Conservation (phyloP, 805 yeast genomes). For the Ogataea methanolica region DNA sequence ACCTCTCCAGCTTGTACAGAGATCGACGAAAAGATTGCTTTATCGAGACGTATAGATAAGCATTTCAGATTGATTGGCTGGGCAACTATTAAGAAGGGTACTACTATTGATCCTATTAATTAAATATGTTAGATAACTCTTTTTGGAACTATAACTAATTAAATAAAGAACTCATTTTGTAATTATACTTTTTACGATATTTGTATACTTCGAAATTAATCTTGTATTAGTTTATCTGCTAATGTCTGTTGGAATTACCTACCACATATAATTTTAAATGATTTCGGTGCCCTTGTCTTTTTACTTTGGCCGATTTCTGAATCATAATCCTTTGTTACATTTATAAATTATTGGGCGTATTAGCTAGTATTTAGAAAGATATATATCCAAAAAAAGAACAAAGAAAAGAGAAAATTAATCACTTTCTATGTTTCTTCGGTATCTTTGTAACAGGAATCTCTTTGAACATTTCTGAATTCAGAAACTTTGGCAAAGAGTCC, state of each 20-base stretch:
- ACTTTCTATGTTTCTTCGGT: neutral
- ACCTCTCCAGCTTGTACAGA: constrained; percentile 99
- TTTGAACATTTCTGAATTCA: constrained; percentile 36
- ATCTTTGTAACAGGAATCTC: constrained; percentile 22
- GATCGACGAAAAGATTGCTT: constrained; percentile 95
- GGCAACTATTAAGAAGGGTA: constrained; percentile 97
- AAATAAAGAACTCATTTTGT: too few species aligned
- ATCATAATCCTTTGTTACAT: neutral
- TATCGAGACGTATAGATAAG: constrained; percentile 98
- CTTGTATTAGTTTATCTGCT: neutral
- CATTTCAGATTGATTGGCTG: constrained; percentile 99
- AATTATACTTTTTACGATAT: neutral
- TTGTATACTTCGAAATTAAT: too few species aligned
- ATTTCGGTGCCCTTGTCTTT: neutral
- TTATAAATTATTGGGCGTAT: neutral
- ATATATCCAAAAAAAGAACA: neutral
- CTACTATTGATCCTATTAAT: constrained; percentile 74
- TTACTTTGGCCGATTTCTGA: neutral
- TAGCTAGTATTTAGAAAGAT: neutral
- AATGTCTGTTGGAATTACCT: neutral
- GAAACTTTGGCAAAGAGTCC: constrained; percentile 72
- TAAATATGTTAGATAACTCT: constrained; percentile 14
- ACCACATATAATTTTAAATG: neutral
- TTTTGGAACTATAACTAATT: too few species aligned
- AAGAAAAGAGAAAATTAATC: neutral